Evolutionary conservation across 2,329 filamentous ascomycete genomes (phyloP).

Genomic region (Colletotrichum gigasporum): DNA sequence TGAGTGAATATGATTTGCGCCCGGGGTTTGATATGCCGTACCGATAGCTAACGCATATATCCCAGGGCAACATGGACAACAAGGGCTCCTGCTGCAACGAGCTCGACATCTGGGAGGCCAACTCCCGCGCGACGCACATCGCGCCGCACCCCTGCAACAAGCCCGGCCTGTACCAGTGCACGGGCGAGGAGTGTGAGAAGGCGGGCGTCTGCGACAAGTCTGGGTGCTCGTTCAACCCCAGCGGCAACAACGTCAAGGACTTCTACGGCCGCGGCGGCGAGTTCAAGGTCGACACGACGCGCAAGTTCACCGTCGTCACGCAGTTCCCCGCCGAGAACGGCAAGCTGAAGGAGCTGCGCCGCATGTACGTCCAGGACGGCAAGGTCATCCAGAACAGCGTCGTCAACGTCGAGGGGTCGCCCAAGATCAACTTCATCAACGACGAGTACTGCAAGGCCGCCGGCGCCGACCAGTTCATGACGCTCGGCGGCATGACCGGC

Average conservation of each 20-base stretch:
- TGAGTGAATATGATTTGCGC: conserved; percentile 45
- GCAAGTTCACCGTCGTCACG: conserved; percentile 49
- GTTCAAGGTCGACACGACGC: conserved; percentile 38
- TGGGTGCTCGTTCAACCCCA: conserved; percentile 49
- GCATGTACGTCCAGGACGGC: conserved; percentile 60
- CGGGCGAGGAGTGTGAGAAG: conserved; percentile 37
- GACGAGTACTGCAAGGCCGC: conserved; percentile 38
- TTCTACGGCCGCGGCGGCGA: conserved; percentile 35
- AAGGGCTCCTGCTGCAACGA: conserved; percentile 73
- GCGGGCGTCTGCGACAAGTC: conserved; percentile 47
- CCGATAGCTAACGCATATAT: conserved; percentile 35
- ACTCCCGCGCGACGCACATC: conserved; percentile 64
- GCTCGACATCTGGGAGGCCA: conserved; percentile 75
- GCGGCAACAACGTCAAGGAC: conserved; percentile 34
- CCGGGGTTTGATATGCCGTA: conserved; percentile 30
- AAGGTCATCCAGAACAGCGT: conserved; percentile 52
- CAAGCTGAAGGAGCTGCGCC: conserved; percentile 54
- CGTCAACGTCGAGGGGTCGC: conserved; percentile 33
- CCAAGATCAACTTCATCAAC: conserved; percentile 39
- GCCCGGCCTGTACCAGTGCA: conserved; percentile 51
- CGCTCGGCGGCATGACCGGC: conserved; percentile 48
- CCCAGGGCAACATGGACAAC: conserved; percentile 63
- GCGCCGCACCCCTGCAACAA: conserved; percentile 68
- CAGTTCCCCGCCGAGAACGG: conserved; percentile 49
- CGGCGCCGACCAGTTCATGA: conserved; percentile 37